These are phyloP conservation scores for Clavulina sp. DNA, from an alignment of 768 basidiomycete species.

Conservation along the genomic window DNA sequence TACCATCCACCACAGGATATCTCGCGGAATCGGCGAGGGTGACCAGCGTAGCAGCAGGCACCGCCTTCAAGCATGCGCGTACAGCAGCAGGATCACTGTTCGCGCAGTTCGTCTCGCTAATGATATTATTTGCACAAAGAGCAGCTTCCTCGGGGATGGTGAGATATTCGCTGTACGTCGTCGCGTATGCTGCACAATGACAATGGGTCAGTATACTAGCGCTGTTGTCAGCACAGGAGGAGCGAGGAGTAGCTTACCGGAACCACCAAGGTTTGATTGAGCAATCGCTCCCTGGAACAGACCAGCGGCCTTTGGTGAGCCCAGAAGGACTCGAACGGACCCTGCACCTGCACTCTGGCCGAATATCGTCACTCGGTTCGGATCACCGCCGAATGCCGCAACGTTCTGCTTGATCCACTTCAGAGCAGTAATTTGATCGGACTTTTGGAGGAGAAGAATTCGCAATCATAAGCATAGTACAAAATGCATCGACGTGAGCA, in stretches of 20 bases:
- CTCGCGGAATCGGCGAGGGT: too few relatives aligned
- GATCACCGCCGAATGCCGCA: slow-evolving; percentile 14
- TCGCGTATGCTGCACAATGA: slow-evolving; percentile 21
- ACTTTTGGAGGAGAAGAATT: too few relatives aligned
- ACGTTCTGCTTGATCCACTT: slow-evolving; percentile 13
- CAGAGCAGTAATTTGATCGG: slow-evolving; percentile 6
- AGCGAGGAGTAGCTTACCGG: slow-evolving; percentile 23
- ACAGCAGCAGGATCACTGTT: too few relatives aligned
- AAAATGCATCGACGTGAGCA: too few relatives aligned
- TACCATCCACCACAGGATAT: too few relatives aligned
- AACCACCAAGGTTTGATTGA: too few relatives aligned
- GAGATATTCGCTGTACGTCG: slow-evolving; percentile 33
- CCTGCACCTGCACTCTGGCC: slow-evolving; percentile 19
- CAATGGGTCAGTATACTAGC: slow-evolving; percentile 22
- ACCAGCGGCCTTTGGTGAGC: slow-evolving; percentile 21
- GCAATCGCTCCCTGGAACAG: slow-evolving; percentile 26
- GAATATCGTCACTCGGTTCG: slow-evolving; percentile 13
- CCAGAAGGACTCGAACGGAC: slow-evolving; percentile 19
- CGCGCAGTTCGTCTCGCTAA: too few relatives aligned
- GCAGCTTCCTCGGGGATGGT: slow-evolving; percentile 22
- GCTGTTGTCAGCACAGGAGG: slow-evolving; percentile 22
- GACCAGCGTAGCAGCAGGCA: too few relatives aligned
- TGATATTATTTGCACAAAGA: slow-evolving; percentile 28
- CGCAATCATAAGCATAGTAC: too few relatives aligned
- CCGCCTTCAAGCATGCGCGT: too few relatives aligned